A percentile compares a stretch with the other conserved stretches of the same genome.
These are phyloP conservation scores for Ceratobasidium sp. DNA, from an alignment of 1,284 basidiomycete genomes.

Conservation along the genomic window DNA sequence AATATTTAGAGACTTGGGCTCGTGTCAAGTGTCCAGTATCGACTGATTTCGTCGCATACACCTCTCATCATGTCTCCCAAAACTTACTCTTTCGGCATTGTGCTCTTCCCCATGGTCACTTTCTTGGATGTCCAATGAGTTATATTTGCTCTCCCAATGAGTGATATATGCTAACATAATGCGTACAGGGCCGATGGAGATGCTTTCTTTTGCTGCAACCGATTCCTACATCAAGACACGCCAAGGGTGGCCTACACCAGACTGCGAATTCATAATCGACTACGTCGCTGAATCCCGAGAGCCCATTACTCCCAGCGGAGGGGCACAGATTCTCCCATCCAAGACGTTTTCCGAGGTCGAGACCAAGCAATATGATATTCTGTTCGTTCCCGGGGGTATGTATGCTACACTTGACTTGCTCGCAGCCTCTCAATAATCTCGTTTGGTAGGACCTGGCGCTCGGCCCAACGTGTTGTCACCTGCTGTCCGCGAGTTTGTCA, in stretches of 20 bases:
- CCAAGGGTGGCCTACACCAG: slow-evolving; percentile 30
- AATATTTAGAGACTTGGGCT: background rate
- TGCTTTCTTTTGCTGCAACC: slow-evolving; percentile 27
- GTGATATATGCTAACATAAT: background rate
- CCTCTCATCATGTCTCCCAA: slow-evolving; percentile 15
- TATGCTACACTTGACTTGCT: background rate
- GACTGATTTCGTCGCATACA: slow-evolving; percentile 3
- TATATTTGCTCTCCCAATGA: background rate
- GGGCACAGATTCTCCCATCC: slow-evolving; percentile 30
- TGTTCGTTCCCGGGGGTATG: slow-evolving; percentile 46
- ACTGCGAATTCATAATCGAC: slow-evolving; percentile 47
- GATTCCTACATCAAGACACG: slow-evolving; percentile 33
- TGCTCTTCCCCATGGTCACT: slow-evolving; percentile 25
- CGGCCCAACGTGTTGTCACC: slow-evolving; percentile 27
- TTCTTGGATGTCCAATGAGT: slow-evolving; percentile 39
- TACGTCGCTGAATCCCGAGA: slow-evolving; percentile 49
- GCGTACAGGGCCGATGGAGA: slow-evolving; percentile 34
- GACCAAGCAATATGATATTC: slow-evolving; percentile 42
- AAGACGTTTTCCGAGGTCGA: slow-evolving; percentile 43
- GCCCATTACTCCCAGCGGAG: slow-evolving; percentile 41
- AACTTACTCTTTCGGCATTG: slow-evolving; percentile 28
- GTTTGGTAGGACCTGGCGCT: slow-evolving; percentile 24
- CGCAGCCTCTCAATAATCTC: background rate
- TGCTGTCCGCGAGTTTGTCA: slow-evolving; percentile 34
- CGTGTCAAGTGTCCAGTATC: background rate